Conservation (phyloP, 805 yeast species). For the Kazachstania viticola region DNA sequence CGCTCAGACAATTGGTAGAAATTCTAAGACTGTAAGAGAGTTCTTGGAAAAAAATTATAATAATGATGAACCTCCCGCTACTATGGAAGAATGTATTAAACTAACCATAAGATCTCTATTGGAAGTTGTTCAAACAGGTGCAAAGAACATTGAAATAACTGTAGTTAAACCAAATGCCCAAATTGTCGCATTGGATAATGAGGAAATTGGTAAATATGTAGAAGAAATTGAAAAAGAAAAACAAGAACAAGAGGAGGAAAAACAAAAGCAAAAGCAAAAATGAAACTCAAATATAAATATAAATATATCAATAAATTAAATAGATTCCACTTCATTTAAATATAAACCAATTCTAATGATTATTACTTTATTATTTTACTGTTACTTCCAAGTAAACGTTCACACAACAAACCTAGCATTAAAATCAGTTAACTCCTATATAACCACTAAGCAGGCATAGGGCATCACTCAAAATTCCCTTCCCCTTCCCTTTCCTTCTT, state of each 20-base stretch:
- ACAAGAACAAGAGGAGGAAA: slow-evolving; percentile 65
- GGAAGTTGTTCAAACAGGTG: slow-evolving; percentile 97
- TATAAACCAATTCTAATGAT: too few relatives aligned
- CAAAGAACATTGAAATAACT: slow-evolving; percentile 88
- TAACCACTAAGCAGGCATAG: too few relatives aligned
- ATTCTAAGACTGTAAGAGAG: slow-evolving; percentile 90
- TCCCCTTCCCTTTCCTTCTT: too few relatives aligned
- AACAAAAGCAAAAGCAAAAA: slow-evolving; percentile 33
- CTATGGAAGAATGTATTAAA: slow-evolving; percentile 60
- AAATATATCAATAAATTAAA: too few relatives aligned
- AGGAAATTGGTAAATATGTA: slow-evolving; percentile 64
- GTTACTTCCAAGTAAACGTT: not conserved
- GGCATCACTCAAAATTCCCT: too few relatives aligned
- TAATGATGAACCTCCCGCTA: slow-evolving; percentile 38
- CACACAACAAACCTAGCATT: not conserved
- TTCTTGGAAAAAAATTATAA: slow-evolving; percentile 81
- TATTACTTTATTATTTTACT: too few relatives aligned
- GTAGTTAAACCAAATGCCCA: slow-evolving; percentile 63
- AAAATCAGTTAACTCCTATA: too few relatives aligned
- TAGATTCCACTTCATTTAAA: too few relatives aligned
- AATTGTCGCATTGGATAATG: slow-evolving; percentile 50
- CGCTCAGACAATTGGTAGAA: slow-evolving; percentile 93
- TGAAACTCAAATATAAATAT: not conserved
- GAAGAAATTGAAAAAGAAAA: slow-evolving; percentile 81
- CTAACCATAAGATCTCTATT: slow-evolving; percentile 77